Base-by-base conservation (phyloP, 225 moss, liverwort and hornwort genomes). In the Polytrichum commune region DNA sequence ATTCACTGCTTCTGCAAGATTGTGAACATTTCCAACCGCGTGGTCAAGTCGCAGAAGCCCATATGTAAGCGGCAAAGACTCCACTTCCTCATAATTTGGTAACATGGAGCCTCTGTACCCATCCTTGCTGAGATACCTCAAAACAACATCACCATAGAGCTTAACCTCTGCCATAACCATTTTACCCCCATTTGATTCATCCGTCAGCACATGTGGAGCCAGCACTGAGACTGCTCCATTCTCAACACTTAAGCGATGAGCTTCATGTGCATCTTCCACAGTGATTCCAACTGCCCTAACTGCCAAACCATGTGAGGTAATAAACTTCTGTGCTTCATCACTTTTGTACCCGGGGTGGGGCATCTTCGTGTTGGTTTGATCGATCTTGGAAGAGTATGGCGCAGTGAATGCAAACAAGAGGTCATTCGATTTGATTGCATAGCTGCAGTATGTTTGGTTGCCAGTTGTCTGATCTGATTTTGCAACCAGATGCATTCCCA, bases 391-490 rank as follows among this genome's bases (percentile, higher is more conserved):
- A 5, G 93, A 93, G 70, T 95, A 98, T 0, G 98, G 93, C 2
- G 95, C 93, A 1, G 98, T 91, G 71, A 98, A 98, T 1, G 87
- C 76, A 72, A 98, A 90, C 72, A 89, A 27, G 7, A 98, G 88
- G 4, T 95, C 92, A 69, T 95, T 88, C 19, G 91, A 91, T 65
- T 84, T 93, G 61, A 91, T 80, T 22, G 83, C 91, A 64, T 98
- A 98, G 79, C 93, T 93, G 76, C 91, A 91, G 35, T 91, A 95
- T 0, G 90, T 93, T 75, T 95, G 95, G 27, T 98, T 98, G 24
- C 98, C 93, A 2, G 95, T 98, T 5, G 85, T 93, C 66, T 95
- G 98, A 64, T 98, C 98, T 29, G 93, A 95, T 68, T 95, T 95
- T 5, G 89, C 98, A 7, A 98, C 98, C 1, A 98, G 86, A 72